These are phyloP conservation scores for Leishmania guyanensis DNA, from an alignment of 208 protist genomes.

Conservation along the genomic window DNA sequence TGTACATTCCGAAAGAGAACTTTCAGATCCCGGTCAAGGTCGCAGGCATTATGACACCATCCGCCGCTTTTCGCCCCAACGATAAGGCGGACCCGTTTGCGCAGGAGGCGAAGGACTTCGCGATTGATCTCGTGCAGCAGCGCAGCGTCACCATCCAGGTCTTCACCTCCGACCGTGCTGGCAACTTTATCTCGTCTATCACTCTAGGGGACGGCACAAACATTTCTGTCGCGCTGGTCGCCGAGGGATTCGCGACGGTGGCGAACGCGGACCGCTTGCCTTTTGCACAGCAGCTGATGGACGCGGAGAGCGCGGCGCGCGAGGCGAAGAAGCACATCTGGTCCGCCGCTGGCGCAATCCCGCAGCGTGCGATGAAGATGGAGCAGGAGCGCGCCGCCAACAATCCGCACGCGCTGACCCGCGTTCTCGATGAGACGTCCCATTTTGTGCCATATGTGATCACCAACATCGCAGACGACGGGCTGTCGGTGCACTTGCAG, in stretches of 20 bases:
- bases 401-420: constrained; percentile 37
- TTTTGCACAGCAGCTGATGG: constrained; percentile 71
- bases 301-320: constrained; percentile 68
- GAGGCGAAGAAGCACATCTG: constrained; percentile 65
- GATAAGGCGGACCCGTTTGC: constrained; percentile 64
- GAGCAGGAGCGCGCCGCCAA: constrained; percentile 52
- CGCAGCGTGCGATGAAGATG: constrained; percentile 69
- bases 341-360: constrained; percentile 46
- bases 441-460: constrained; percentile 51
- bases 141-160: constrained; percentile 86
- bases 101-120: constrained; percentile 79
- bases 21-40: constrained; percentile 89
- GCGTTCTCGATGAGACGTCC: constrained; percentile 49
- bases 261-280: constrained; percentile 74
- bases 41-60: constrained; percentile 80
- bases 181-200: constrained; percentile 87
- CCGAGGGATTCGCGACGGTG: constrained; percentile 79
- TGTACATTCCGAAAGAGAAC: constrained; percentile 89
- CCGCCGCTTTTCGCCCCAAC: constrained; percentile 39
- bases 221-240: constrained; percentile 66
- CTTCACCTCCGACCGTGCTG: constrained; percentile 75
- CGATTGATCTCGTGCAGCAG: constrained; percentile 69
- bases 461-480: constrained; percentile 76
- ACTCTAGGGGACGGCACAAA: constrained; percentile 72
- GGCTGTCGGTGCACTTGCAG: constrained; percentile 78